Conservation (phyloP, 169 alveolate genomes). For the Theileria orientalis region DNA sequence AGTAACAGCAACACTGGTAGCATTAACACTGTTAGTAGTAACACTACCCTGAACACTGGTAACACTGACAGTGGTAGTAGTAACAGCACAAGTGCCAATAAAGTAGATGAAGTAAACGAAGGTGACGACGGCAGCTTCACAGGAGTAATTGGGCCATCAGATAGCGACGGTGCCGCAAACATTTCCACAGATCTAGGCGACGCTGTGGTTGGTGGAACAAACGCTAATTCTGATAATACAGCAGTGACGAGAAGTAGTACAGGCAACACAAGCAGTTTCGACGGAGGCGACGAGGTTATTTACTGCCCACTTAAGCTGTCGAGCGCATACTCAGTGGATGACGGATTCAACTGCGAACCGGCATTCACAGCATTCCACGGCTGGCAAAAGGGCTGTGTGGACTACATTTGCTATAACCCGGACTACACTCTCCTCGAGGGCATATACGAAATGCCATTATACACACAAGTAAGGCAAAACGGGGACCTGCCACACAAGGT, state of each 20-base stretch:
- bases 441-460: conserved; percentile 58
- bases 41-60: not conserved
- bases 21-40: no score
- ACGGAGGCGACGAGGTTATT: not conserved
- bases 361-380: conserved; percentile 84
- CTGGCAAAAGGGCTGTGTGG: conserved; percentile 82
- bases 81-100: not conserved
- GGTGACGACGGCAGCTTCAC: not conserved
- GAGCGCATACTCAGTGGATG: conserved; percentile 63
- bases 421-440: conserved; percentile 60
- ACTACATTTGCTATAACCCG: conserved; percentile 75
- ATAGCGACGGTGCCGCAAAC: no score
- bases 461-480: conserved; percentile 35
- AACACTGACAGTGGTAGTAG: not conserved
- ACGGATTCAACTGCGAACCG: conserved; percentile 53
- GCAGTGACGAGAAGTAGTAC: no score
- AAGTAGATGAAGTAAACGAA: not conserved
- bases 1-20: not conserved
- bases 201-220: no score
- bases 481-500: conserved; percentile 68
- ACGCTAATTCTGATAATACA: no score
- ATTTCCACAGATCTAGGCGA: no score
- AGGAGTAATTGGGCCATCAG: no score
- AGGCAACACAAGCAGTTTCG: no score
- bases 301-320: conserved; percentile 54